Evolutionary conservation across 1,284 basidiomycete species (phyloP).

Genomic region (Leccinum fuscescens): DNA sequence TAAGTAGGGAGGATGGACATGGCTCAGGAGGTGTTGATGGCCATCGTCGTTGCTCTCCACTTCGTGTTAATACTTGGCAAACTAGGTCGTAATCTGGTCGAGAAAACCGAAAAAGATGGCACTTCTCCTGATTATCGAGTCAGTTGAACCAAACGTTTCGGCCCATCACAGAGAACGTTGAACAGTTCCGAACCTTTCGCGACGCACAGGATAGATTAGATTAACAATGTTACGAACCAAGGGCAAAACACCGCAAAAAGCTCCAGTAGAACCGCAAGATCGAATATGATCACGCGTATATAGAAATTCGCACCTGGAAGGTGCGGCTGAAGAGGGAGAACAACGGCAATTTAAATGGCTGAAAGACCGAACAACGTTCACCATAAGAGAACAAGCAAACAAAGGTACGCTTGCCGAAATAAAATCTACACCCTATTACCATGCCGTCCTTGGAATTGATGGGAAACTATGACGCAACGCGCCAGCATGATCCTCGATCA

Average conservation of each 20-base stretch:
- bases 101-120: neutral
- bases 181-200: neutral
- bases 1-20: constrained; percentile 3
- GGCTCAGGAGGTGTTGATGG: neutral
- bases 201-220: neutral
- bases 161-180: constrained; percentile 7
- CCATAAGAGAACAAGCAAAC: neutral
- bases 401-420: neutral
- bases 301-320: neutral
- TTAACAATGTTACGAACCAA: neutral
- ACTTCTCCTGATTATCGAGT: neutral
- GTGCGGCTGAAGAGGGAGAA: neutral
- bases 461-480: neutral
- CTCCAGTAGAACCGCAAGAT: neutral
- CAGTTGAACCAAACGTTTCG: constrained; percentile 1
- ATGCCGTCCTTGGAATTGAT: neutral
- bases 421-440: neutral
- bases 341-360: neutral
- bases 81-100: neutral
- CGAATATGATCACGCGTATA: neutral
- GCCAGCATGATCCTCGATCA: neutral
- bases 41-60: neutral
- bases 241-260: neutral
- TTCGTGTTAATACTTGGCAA: neutral
- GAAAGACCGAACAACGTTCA: neutral